A percentile compares a stretch with the other conserved stretches of the same genome.
Conservation (phyloP, 352 stramenopile genomes). For the Globisporangium acanthophoron region DNA sequence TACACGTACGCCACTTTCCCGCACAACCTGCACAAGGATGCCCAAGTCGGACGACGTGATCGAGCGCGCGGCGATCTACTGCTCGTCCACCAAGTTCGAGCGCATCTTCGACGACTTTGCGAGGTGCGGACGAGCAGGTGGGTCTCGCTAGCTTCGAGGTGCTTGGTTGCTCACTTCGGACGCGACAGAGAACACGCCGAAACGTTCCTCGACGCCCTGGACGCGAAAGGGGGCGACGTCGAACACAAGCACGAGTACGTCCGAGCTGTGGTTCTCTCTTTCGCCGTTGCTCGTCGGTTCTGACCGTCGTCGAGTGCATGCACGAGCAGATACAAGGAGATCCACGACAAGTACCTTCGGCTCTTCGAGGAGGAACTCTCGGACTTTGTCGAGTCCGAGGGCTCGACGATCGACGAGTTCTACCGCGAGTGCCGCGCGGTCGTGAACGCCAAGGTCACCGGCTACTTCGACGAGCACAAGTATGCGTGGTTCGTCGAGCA, state of each 20-base stretch:
- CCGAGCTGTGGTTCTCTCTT: neutral
- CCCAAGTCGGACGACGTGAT: constrained; percentile 45
- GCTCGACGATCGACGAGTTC: constrained; percentile 58
- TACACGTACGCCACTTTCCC: too few relatives aligned
- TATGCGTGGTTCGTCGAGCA: constrained; percentile 78
- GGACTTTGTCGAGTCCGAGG: constrained; percentile 69
- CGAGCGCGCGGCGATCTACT: constrained; percentile 62
- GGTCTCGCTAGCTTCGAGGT: neutral
- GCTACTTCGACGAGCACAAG: constrained; percentile 63
- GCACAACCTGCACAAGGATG: constrained; percentile 18
- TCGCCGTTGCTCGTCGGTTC: neutral
- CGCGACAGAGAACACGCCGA: constrained; percentile 46
- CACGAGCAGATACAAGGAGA: constrained; percentile 52
- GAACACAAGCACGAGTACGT: constrained; percentile 72
- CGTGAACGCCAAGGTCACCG: constrained; percentile 51
- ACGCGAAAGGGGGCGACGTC: constrained; percentile 55
- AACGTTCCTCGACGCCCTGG: constrained; percentile 53
- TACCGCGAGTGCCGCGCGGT: constrained; percentile 62
- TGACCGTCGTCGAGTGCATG: neutral
- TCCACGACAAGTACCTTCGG: constrained; percentile 69
- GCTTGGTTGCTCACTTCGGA: neutral
- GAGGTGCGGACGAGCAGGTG: constrained; percentile 20
- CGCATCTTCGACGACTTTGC: constrained; percentile 74
- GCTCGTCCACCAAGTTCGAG: constrained; percentile 68
- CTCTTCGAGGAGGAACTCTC: constrained; percentile 70